Evolutionary conservation across 1,139 yeast species (phyloP).

Genomic region (Candida gigantensis): DNA sequence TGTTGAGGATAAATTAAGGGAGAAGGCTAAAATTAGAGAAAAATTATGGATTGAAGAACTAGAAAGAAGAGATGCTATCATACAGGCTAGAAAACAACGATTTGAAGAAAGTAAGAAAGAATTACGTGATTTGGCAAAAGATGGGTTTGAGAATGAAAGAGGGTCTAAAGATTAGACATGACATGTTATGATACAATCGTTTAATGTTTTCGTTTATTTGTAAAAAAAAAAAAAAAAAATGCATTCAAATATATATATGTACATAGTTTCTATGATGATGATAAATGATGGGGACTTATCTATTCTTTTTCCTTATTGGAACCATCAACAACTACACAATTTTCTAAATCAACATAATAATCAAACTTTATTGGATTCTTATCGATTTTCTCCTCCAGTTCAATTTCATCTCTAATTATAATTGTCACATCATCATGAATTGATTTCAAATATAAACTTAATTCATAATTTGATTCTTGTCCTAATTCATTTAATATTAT

Average conservation of each 20-base stretch:
- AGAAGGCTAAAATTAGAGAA: conserved; percentile 83
- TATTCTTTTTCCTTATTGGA: neutral
- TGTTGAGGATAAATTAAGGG: conserved; percentile 62
- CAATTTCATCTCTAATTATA: conserved; percentile 5
- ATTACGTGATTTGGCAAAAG: conserved; percentile 40
- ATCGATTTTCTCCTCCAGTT: neutral
- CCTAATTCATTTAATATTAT: conserved; percentile 11
- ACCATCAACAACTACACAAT: conserved; percentile 1
- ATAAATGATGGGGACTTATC: too few relatives aligned
- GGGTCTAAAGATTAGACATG: neutral
- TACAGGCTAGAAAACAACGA: conserved; percentile 61
- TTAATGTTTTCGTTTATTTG: neutral
- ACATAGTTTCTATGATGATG: neutral
- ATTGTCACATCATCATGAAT: conserved; percentile 3
- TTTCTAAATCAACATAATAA: conserved; percentile 3
- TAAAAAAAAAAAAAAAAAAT: too few relatives aligned
- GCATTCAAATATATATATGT: conserved; percentile 2
- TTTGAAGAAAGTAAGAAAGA: conserved; percentile 41
- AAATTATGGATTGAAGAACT: conserved; percentile 87
- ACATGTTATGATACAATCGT: neutral
- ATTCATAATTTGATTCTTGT: conserved; percentile 4
- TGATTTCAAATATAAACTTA: conserved; percentile 7
- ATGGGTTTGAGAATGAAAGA: conserved; percentile 36
- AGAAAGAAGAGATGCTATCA: conserved; percentile 75
- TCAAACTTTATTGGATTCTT: conserved; percentile 1